Evolutionary conservation across 805 yeast genomes (phyloP).

Genomic region (Groenewaldozyma tartarivorans): DNA sequence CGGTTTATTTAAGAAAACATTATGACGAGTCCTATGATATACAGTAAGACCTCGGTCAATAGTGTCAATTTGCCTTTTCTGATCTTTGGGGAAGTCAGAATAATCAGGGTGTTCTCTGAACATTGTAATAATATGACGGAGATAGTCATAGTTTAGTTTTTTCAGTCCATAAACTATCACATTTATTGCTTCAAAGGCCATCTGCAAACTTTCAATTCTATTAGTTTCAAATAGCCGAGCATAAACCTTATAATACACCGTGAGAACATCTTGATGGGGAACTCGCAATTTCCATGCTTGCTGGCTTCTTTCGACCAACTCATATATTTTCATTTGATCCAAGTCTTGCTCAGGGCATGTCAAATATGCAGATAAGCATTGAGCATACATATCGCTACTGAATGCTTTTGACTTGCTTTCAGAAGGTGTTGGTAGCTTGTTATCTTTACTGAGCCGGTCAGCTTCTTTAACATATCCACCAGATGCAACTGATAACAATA

Average conservation of each 20-base stretch:
- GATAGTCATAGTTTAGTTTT: neutral
- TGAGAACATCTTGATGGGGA: neutral
- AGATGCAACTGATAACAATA: neutral
- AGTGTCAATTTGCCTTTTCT: neutral
- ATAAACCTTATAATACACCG: neutral
- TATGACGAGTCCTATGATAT: neutral
- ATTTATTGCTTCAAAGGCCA: neutral
- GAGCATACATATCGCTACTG: neutral
- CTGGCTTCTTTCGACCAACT: neutral
- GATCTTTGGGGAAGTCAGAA: neutral
- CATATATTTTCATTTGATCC: neutral
- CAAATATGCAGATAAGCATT: neutral
- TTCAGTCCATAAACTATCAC: neutral
- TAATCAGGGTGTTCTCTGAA: neutral
- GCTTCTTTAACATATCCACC: neutral
- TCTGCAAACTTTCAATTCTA: no score
- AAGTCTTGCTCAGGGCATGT: neutral
- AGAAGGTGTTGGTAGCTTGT: neutral
- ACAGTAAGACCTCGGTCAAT: neutral
- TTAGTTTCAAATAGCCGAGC: neutral
- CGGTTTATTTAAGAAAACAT: neutral
- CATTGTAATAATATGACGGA: neutral
- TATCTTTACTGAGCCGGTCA: neutral
- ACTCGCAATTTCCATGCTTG: neutral
- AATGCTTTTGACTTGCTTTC: neutral